Base-by-base conservation (phyloP, 2,329 filamentous ascomycete species). In the Ophiocordyceps camponoti-floridani region DNA sequence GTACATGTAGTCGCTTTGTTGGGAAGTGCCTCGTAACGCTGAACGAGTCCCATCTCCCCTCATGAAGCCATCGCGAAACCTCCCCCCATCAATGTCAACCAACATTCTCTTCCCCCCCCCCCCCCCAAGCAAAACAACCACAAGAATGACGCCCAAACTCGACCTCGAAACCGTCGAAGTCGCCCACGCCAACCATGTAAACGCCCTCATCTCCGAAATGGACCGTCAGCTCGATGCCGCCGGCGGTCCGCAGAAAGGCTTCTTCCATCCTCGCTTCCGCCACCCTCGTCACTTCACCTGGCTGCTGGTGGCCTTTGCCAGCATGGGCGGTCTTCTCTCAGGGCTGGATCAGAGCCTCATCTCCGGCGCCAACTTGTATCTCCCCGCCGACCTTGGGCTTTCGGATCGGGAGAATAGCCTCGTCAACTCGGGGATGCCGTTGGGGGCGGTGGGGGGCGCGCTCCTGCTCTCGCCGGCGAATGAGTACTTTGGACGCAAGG, bases 331-430 rank as follows among this genome's bases (percentile, higher is more conserved):
- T 56, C 63, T 85, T 19, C 70, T 84, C 0, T 82, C 77, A 1
- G 81, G 81, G 48, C 67, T 85, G 18, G 81, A 85, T 54, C 81
- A 85, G 60, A 81, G 75, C 41, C 65, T 84, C 46, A 85, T 85
- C 53, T 79, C 73, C 12, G 81, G 81, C 44, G 81, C 81, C 43
- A 79, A 81, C 53, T 64, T 84, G 4, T 80, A 73, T 55, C 64
- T 84, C 41, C 81, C 80, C 3, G 50, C 57, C 0, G 75, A 77
- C 41, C 63, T 84, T 1, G 54, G 62, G 23, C 66, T 84, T 30
- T 62, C 69, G 4, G 61, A 64, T 2, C 63, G 66, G 4, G 69
- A 83, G 54, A 75, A 77, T 58, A 78, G 73, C 55, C 58, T 84
- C 44, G 77, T 83, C 47, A 82, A 82, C 58, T 73, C 77, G 1